phyloP scores from a whole-genome alignment of 345 rosid genomes.

The Gossypioides kirkii region DNA sequence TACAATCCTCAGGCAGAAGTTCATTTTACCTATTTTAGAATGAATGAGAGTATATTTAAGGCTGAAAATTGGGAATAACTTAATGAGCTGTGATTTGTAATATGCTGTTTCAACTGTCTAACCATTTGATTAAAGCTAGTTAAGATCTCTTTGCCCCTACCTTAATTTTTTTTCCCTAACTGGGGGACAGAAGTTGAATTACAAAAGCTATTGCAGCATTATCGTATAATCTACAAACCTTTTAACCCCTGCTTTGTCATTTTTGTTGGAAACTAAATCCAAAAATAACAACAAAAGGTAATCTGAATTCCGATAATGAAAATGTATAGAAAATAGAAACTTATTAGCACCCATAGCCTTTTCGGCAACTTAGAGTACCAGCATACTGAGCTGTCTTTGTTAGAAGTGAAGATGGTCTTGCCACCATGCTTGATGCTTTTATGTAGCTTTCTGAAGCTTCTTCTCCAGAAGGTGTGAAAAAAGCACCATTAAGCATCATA shows the following conservation, averaged over 20 bases:
- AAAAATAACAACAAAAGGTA: not conserved
- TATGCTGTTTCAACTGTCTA: constrained; percentile 7
- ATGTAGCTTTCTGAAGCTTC: constrained; percentile 43
- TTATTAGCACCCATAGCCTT: constrained; percentile 44
- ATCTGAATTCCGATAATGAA: not conserved
- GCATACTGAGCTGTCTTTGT: constrained; percentile 31
- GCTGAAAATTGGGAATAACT: constrained; percentile 64
- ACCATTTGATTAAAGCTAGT: constrained; percentile 23
- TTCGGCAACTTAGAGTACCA: constrained; percentile 43
- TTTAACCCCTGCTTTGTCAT: constrained; percentile 2
- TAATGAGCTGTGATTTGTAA: constrained; percentile 50
- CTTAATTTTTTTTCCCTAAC: constrained; percentile 32
- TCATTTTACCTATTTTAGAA: constrained; percentile 54
- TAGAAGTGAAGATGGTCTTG: constrained; percentile 52
- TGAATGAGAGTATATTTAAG: constrained; percentile 45
- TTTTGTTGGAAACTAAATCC: not conserved
- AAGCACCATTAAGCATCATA: constrained; percentile 56
- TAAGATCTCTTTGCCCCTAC: constrained; percentile 33
- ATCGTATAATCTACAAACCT: constrained; percentile 3
- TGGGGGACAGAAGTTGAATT: constrained; percentile 22
- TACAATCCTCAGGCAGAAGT: constrained; percentile 47
- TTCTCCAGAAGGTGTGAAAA: constrained; percentile 50
- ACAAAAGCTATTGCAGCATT: constrained; percentile 21
- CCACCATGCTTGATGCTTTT: constrained; percentile 62
- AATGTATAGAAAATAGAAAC: not conserved